Percentiles rank a stretch among this genome's conserved stretches.
These are phyloP conservation scores for Asterella californica DNA, from an alignment of 225 moss, liverwort and hornwort genomes.

Conservation along the genomic window DNA sequence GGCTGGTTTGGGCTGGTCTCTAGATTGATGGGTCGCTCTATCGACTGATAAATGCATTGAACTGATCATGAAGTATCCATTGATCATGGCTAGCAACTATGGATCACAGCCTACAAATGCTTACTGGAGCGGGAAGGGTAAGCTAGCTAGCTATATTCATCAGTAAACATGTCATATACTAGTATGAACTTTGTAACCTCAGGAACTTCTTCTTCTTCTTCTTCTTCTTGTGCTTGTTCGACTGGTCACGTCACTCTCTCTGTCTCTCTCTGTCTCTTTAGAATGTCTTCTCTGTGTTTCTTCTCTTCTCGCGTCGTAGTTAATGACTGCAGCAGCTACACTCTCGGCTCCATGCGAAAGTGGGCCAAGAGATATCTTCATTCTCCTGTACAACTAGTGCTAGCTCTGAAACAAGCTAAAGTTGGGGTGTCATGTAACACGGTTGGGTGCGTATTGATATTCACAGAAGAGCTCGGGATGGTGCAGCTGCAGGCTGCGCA, in stretches of 20 bases:
- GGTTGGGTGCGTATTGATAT: constrained; percentile 19
- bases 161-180: constrained; percentile 5
- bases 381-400: constrained; percentile 25
- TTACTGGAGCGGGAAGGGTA: constrained; percentile 1
- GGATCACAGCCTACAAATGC: constrained; percentile 24
- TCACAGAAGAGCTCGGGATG: constrained; percentile 21
- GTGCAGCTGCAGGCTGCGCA: constrained; percentile 22
- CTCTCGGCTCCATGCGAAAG: constrained; percentile 18
- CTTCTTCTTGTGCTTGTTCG: too few species aligned
- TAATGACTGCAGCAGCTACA: constrained; percentile 28
- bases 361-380: constrained; percentile 20
- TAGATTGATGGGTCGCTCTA: background rate
- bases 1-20: background rate
- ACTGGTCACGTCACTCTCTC: constrained; percentile 7
- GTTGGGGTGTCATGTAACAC: constrained; percentile 8
- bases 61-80: constrained; percentile 5
- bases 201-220: constrained; percentile 13
- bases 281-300: background rate
- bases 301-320: constrained; percentile 18
- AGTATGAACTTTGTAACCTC: background rate
- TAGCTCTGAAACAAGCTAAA: constrained; percentile 16
- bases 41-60: constrained; percentile 9
- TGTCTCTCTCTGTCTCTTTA: constrained; percentile 14
- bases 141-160: constrained; percentile 18
- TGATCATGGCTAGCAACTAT: constrained; percentile 18